Evolutionary conservation across 2,329 filamentous ascomycete species (phyloP).

Genomic region (Verticillium longisporum): DNA sequence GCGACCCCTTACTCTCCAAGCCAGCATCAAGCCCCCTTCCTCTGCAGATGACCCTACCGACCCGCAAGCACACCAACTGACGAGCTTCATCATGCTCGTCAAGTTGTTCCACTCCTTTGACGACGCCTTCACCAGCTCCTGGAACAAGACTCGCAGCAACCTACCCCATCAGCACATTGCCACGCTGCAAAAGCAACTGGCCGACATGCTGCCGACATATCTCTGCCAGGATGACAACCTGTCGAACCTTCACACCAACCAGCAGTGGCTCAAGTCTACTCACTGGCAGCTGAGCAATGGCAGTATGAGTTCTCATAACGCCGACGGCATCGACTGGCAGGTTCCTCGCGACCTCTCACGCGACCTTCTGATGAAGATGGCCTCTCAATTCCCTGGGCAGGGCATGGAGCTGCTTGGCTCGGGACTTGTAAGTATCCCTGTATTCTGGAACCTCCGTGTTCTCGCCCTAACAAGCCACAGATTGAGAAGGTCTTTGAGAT

Average conservation of each 20-base stretch:
- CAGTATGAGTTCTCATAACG: slow-evolving; percentile 36
- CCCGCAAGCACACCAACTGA: slow-evolving; percentile 44
- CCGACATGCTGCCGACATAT: slow-evolving; percentile 44
- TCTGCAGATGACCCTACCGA: slow-evolving; percentile 54
- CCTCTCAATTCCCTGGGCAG: slow-evolving; percentile 63
- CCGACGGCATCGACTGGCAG: slow-evolving; percentile 52
- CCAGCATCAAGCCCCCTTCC: slow-evolving; percentile 60
- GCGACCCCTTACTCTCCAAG: slow-evolving; percentile 62
- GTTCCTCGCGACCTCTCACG: slow-evolving; percentile 57
- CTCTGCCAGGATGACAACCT: slow-evolving; percentile 47
- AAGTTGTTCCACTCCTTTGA: slow-evolving; percentile 61
- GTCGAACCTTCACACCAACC: slow-evolving; percentile 49
- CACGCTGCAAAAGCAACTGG: slow-evolving; percentile 55
- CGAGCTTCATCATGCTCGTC: slow-evolving; percentile 52
- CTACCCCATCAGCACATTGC: slow-evolving; percentile 51
- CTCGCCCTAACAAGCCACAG: slow-evolving; percentile 23
- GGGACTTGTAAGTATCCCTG: slow-evolving; percentile 52
- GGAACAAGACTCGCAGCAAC: slow-evolving; percentile 57
- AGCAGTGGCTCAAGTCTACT: slow-evolving; percentile 59
- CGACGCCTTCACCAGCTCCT: slow-evolving; percentile 54
- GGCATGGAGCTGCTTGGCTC: slow-evolving; percentile 70
- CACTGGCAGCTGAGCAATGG: slow-evolving; percentile 57
- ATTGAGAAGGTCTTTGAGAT: slow-evolving; percentile 78
- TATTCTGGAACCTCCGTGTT: no score
- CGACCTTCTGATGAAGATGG: slow-evolving; percentile 58